These are phyloP conservation scores for Plasmodium yoelii DNA, from an alignment of 169 alveolate species.

Conservation along the genomic window DNA sequence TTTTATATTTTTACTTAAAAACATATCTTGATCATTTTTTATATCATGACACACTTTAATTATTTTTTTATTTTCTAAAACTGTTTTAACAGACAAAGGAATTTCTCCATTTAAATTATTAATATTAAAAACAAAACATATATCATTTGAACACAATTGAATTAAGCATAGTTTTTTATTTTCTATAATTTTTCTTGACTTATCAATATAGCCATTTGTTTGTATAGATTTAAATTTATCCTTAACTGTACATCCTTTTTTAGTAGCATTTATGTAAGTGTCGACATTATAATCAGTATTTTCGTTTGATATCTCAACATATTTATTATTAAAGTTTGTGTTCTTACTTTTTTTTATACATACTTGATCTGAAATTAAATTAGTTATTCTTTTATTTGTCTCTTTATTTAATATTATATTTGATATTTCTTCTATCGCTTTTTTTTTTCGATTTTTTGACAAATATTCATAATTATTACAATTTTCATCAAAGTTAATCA, in stretches of 20 bases:
- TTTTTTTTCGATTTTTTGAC: constrained; percentile 4
- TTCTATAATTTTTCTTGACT: background rate
- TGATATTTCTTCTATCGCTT: background rate
- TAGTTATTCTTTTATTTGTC: background rate
- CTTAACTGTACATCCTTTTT: background rate
- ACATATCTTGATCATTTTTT: constrained; percentile 64
- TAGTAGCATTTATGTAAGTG: background rate
- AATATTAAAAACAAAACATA: constrained; percentile 67
- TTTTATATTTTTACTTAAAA: constrained; percentile 18
- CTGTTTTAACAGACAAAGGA: constrained; percentile 35
- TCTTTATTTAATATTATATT: background rate
- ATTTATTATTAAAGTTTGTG: background rate
- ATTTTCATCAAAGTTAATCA: constrained; percentile 22
- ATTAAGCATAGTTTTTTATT: constrained; percentile 44
- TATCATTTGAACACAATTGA: constrained; percentile 30
- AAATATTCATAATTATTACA: no score
- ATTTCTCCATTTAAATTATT: constrained; percentile 37
- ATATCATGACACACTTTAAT: constrained; percentile 58
- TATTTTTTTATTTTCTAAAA: constrained; percentile 42
- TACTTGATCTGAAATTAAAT: background rate
- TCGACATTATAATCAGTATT: background rate
- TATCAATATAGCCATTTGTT: background rate
- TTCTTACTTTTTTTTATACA: background rate
- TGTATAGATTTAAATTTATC: background rate
- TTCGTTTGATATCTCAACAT: background rate